A percentile compares a stretch with the other conserved stretches of the same genome.
Evolutionary conservation across 257 asterid species (phyloP).

Genomic region (Fraxinus anomala): DNA sequence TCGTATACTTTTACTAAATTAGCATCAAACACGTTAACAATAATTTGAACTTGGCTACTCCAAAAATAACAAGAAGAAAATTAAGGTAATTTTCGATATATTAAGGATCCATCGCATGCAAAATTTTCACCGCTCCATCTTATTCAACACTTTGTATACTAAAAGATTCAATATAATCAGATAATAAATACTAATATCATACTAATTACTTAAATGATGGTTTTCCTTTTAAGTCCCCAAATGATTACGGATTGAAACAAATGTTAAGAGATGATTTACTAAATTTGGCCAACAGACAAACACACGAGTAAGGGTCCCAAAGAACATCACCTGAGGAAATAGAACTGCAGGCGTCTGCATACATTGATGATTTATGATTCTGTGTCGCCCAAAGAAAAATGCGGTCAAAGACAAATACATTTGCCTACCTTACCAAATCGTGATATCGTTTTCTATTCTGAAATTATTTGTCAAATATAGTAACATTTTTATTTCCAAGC

Average conservation of each 20-base stretch:
- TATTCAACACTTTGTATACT: too few species aligned
- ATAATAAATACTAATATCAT: too few species aligned
- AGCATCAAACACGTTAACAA: not conserved
- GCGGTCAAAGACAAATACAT: constrained; percentile 24
- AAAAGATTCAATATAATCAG: too few species aligned
- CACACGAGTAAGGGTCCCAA: constrained; percentile 30
- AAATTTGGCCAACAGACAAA: constrained; percentile 28
- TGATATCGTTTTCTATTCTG: not conserved
- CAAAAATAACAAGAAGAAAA: not conserved
- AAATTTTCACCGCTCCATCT: not conserved
- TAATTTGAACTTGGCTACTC: not conserved
- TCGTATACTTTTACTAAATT: too few species aligned
- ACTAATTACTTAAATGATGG: too few species aligned
- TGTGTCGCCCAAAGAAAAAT: constrained; percentile 30
- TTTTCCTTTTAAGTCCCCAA: too few species aligned
- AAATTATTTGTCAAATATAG: not conserved
- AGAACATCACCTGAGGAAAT: constrained; percentile 33
- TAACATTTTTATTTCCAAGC: not conserved
- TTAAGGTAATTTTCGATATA: too few species aligned
- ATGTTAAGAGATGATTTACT: constrained; percentile 4
- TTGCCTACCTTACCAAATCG: not conserved
- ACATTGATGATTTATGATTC: constrained; percentile 27
- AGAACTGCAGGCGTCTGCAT: constrained; percentile 16
- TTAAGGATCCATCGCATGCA: not conserved
- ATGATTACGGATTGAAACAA: not conserved